Percentiles rank a stretch among this genome's conserved stretches.
These are phyloP conservation scores for Allantophomopsis cytisporea DNA, from an alignment of 2,329 filamentous ascomycete genomes.

Conservation along the genomic window DNA sequence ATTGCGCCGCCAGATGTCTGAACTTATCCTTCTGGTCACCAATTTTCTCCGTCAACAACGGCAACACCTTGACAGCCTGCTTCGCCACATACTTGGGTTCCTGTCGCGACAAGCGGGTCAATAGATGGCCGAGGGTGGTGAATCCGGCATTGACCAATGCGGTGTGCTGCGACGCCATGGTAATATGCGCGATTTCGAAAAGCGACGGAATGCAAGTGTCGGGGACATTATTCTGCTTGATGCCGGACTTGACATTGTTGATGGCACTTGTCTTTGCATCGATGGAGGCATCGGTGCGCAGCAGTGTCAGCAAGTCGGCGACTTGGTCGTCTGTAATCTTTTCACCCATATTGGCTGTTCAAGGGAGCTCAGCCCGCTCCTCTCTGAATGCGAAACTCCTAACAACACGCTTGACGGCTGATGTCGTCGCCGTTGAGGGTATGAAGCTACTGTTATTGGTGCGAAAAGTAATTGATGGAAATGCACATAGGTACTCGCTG, in stretches of 20 bases:
- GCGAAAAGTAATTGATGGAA: background rate
- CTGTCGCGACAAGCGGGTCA: slow-evolving; percentile 77
- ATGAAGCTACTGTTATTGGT: too few species aligned
- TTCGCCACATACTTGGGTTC: slow-evolving; percentile 61
- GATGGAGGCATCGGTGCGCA: slow-evolving; percentile 49
- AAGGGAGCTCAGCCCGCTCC: slow-evolving; percentile 2
- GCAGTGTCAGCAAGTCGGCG: slow-evolving; percentile 34
- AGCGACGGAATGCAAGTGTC: slow-evolving; percentile 57
- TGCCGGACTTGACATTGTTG: slow-evolving; percentile 67
- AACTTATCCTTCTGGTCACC: slow-evolving; percentile 83
- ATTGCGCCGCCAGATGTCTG: slow-evolving; percentile 58
- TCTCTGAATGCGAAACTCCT: slow-evolving; percentile 1
- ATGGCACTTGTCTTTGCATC: slow-evolving; percentile 61
- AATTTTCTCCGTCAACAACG: slow-evolving; percentile 69
- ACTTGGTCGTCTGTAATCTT: slow-evolving; percentile 46
- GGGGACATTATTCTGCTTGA: slow-evolving; percentile 86
- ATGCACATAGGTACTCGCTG: too few species aligned
- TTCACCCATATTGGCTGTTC: slow-evolving; percentile 30
- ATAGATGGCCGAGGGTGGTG: slow-evolving; percentile 73
- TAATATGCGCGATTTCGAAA: slow-evolving; percentile 69
- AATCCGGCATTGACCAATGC: slow-evolving; percentile 72
- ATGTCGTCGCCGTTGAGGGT: too few species aligned
- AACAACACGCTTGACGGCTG: too few species aligned
- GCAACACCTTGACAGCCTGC: slow-evolving; percentile 57
- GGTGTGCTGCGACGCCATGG: slow-evolving; percentile 64